phyloP scores from a whole-genome alignment of 345 rosid species.

The Lepidium africanum region DNA sequence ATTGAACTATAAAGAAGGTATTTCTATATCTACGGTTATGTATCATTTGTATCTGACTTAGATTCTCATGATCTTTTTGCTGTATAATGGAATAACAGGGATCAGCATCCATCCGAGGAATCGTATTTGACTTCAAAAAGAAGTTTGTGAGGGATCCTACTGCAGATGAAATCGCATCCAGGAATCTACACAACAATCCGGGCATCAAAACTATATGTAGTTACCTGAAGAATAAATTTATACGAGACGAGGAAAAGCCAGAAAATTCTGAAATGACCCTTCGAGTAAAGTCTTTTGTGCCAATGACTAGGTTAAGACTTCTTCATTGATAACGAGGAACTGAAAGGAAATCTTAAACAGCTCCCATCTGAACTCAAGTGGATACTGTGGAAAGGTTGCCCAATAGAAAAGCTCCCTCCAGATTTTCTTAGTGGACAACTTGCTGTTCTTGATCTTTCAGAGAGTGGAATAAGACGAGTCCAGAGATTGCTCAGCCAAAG shows the following conservation, averaged over 20 bases:
- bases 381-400: conserved; percentile 67
- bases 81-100: conserved; percentile 31
- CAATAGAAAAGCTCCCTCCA: conserved; percentile 38
- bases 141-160: not conserved
- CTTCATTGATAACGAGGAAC: conserved; percentile 50
- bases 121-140: conserved; percentile 32
- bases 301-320: conserved; percentile 49
- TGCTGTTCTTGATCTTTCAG: conserved; percentile 67
- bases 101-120: conserved; percentile 37
- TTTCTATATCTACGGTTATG: not conserved
- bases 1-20: conserved; percentile 41
- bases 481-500: conserved; percentile 16
- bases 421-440: conserved; percentile 33
- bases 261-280: conserved; percentile 22
- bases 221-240: conserved; percentile 14
- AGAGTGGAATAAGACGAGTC: conserved; percentile 38
- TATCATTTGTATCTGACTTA: not conserved
- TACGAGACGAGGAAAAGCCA: not conserved
- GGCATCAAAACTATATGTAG: not conserved
- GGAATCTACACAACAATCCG: not conserved
- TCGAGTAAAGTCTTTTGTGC: conserved; percentile 28
- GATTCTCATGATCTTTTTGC: not conserved
- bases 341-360: conserved; percentile 42
- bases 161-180: not conserved
- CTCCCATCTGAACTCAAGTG: conserved; percentile 53